A percentile compares a stretch with the other conserved stretches of the same genome.
Evolutionary conservation across 768 basidiomycete species (phyloP).

Genomic region (Lactarius quietus): DNA sequence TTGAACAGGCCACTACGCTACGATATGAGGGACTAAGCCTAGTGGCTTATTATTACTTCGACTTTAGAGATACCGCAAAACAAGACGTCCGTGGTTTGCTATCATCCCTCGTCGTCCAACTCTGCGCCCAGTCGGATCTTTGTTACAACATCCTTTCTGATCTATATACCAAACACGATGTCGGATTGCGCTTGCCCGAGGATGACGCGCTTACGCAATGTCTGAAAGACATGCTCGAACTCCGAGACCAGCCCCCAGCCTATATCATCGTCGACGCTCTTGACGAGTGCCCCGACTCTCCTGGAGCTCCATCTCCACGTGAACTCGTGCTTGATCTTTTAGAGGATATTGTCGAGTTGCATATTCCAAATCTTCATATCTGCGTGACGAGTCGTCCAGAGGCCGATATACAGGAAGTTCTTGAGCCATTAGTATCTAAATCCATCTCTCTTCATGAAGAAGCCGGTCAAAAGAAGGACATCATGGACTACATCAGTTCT

Average conservation of each 20-base stretch:
- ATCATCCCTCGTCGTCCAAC: not conserved
- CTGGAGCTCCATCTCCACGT: not conserved
- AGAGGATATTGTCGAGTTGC: not conserved
- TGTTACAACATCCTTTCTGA: not conserved
- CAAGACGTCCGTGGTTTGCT: conserved; percentile 2
- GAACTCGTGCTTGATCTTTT: not conserved
- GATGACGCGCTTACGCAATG: not conserved
- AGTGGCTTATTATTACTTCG: conserved; percentile 8
- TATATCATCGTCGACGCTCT: conserved; percentile 10
- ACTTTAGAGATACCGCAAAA: conserved; percentile 3
- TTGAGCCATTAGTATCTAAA: not conserved
- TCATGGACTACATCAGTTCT: not conserved
- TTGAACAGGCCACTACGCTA: not conserved
- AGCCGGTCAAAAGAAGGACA: conserved; percentile 1
- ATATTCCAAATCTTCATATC: not conserved
- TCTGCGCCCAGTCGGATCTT: not conserved
- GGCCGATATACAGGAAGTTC: not conserved
- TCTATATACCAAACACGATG: not conserved
- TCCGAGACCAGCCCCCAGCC: not conserved
- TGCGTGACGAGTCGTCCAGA: conserved; percentile 9
- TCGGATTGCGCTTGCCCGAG: not conserved
- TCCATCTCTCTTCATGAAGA: conserved; percentile 1
- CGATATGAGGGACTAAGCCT: not conserved
- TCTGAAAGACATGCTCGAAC: not conserved
- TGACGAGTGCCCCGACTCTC: conserved; percentile 8